These are phyloP conservation scores for Xylariaceae sp. DNA, from an alignment of 2,329 filamentous ascomycete genomes.

Conservation along the genomic window DNA sequence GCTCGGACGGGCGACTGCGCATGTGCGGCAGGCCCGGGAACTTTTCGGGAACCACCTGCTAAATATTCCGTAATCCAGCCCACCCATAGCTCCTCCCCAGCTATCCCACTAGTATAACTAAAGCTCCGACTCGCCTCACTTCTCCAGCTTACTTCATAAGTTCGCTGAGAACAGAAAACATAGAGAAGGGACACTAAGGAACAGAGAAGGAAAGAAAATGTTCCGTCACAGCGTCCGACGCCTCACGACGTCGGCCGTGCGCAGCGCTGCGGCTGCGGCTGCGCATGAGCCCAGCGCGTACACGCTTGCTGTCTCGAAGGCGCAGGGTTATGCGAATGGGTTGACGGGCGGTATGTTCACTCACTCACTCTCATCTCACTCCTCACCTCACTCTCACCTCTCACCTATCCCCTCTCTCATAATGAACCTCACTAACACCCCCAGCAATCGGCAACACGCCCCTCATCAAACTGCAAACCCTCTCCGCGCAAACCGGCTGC, in stretches of 20 bases:
- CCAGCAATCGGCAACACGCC: constrained; percentile 98
- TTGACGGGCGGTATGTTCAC: constrained; percentile 67
- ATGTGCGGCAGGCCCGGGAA: background rate
- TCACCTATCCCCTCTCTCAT: background rate
- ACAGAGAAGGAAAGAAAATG: constrained; percentile 43
- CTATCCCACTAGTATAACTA: background rate
- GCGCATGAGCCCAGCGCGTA: constrained; percentile 46
- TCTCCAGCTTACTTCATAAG: background rate
- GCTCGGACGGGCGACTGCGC: constrained; percentile 18
- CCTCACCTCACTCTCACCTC: background rate
- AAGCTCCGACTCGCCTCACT: background rate
- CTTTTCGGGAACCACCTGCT: constrained; percentile 10
- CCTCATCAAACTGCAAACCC: constrained; percentile 79
- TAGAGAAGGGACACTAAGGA: too few relatives aligned
- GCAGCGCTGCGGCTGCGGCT: constrained; percentile 36
- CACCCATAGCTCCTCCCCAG: background rate
- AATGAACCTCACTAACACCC: background rate
- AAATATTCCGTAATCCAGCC: constrained; percentile 10
- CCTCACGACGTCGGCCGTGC: constrained; percentile 57
- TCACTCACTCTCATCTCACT: background rate
- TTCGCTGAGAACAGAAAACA: too few relatives aligned
- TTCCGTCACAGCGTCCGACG: constrained; percentile 63
- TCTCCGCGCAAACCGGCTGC: constrained; percentile 89
- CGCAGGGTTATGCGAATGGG: constrained; percentile 72
- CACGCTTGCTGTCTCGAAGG: constrained; percentile 68